Evolutionary conservation across 768 basidiomycete species (phyloP), one percentile per base, ranked within the genome.

Genomic region (Leccinellum albellum): DNA sequence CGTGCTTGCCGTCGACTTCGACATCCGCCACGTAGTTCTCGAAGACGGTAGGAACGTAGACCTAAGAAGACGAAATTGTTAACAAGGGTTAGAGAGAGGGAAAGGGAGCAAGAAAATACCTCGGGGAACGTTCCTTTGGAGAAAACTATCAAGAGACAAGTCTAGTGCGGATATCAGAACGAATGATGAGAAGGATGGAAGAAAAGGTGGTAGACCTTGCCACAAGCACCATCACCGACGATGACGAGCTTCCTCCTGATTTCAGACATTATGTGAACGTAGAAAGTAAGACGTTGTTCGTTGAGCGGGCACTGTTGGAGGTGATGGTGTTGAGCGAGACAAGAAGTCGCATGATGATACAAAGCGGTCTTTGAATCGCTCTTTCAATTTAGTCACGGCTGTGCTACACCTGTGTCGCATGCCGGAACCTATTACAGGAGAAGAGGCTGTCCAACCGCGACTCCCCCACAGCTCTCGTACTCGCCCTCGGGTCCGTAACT

Each of bases 1-100:
- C 95, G 71, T 95, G 92, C 79, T 96, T 98, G 65, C 92, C 92
- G 69, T 98, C 96, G 60, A 98, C 95, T 74, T 98, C 94, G 50
- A 98, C 94, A 74, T 98, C 95, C 65, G 96, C 96, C 55, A 97
- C 96, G 74, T 98, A 97, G 85, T 98, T 98, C 82, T 99, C 97
- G 66, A 98, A 99, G 51, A 99, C 97, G 57, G 97, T 99, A 50
- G 97, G 97, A 61, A 98, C 94, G 72, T 98, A 98, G 66, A 98
- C 97, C 96, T 98, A 64, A 7, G 9, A 8, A 8, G 12, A 8
- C 8, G 26, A 55, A 51, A 20, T 0, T 8, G 33, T 55, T 32
- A 50, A 44, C 21, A 56, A 31, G 52, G 8, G 40, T 52, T 28
- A 14, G 52, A 57, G 32, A 28, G 50, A 45, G 48, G 26, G 2